Percentiles rank a stretch among this genome's conserved stretches.
Conservation (phyloP, 2,329 filamentous ascomycete species). For the Peltaster fructicola region DNA sequence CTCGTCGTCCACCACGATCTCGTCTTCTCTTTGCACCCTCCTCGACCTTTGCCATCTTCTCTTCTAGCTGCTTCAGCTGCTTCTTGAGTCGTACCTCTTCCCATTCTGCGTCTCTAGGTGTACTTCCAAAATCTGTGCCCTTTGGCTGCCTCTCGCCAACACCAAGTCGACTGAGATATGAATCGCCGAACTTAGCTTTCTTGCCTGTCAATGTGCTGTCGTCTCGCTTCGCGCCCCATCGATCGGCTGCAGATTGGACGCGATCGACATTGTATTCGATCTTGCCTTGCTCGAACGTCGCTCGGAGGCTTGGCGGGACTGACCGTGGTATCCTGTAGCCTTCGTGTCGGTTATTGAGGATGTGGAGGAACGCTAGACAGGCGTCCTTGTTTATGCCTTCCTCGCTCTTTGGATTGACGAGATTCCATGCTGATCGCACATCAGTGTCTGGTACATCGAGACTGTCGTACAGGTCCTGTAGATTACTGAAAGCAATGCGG, state of each 20-base stretch:
- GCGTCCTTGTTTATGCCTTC: slow-evolving; percentile 86
- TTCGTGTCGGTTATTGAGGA: slow-evolving; percentile 89
- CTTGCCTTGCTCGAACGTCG: slow-evolving; percentile 85
- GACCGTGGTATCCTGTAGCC: slow-evolving; percentile 84
- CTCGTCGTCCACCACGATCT: slow-evolving; percentile 29
- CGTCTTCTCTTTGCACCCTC: slow-evolving; percentile 37
- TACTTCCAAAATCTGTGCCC: slow-evolving; percentile 73
- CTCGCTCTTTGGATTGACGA: slow-evolving; percentile 79
- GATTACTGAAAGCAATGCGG: slow-evolving; percentile 53
- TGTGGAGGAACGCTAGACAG: slow-evolving; percentile 83
- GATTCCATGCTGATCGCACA: slow-evolving; percentile 84
- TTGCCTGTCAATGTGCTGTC: slow-evolving; percentile 69
- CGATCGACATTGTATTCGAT: slow-evolving; percentile 87
- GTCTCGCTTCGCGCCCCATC: slow-evolving; percentile 64
- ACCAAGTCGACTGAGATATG: slow-evolving; percentile 82
- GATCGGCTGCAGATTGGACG: slow-evolving; percentile 40
- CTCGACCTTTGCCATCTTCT: slow-evolving; percentile 72
- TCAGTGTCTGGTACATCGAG: slow-evolving; percentile 60
- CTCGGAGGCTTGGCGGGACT: slow-evolving; percentile 76
- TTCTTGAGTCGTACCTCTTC: slow-evolving; percentile 92
- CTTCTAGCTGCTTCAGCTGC: slow-evolving; percentile 74
- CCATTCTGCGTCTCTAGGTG: slow-evolving; percentile 77
- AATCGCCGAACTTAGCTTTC: slow-evolving; percentile 94
- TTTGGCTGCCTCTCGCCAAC: slow-evolving; percentile 55
- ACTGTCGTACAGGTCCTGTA: slow-evolving; percentile 71